phyloP scores from a whole-genome alignment of 1,284 basidiomycete species.

The Dichomitus squalens region DNA sequence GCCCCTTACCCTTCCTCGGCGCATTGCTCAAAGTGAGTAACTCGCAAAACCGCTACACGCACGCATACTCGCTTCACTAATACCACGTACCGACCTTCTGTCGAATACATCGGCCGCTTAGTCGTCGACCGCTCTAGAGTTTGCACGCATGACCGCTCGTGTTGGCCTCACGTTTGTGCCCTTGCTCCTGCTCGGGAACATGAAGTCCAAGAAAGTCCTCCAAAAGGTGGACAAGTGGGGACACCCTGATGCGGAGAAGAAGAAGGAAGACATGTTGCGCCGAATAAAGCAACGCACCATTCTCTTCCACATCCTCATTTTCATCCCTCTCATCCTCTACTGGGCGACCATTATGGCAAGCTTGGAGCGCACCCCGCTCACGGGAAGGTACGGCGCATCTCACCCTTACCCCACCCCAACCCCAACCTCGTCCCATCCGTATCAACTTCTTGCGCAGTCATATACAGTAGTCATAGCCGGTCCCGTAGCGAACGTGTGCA shows the following conservation, averaged over 20 bases:
- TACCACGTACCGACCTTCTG: slow-evolving; percentile 15
- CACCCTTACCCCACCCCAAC: not conserved
- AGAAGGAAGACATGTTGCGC: slow-evolving; percentile 47
- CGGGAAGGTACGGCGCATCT: slow-evolving; percentile 64
- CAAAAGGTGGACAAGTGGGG: slow-evolving; percentile 53
- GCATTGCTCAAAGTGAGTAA: slow-evolving; percentile 50
- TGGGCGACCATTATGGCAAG: slow-evolving; percentile 77
- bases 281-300: slow-evolving; percentile 50
- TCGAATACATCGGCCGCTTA: slow-evolving; percentile 27
- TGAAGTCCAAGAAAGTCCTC: slow-evolving; percentile 52
- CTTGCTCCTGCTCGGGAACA: slow-evolving; percentile 58
- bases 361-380: slow-evolving; percentile 81
- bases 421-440: not conserved
- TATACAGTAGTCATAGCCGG: not conserved
- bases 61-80: slow-evolving; percentile 6
- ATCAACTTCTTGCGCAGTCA: not conserved
- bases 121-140: slow-evolving; percentile 58
- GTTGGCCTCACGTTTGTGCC: slow-evolving; percentile 76
- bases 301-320: slow-evolving; percentile 60
- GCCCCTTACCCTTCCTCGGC: slow-evolving; percentile 42
- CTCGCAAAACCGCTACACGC: no score
- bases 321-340: slow-evolving; percentile 72
- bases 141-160: slow-evolving; percentile 65
- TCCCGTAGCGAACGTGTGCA: not conserved
- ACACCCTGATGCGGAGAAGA: slow-evolving; percentile 52